Percentiles rank a stretch among this genome's conserved stretches.
phyloP scores from a whole-genome alignment of 768 basidiomycete genomes.

The Tricholoma sp. region DNA sequence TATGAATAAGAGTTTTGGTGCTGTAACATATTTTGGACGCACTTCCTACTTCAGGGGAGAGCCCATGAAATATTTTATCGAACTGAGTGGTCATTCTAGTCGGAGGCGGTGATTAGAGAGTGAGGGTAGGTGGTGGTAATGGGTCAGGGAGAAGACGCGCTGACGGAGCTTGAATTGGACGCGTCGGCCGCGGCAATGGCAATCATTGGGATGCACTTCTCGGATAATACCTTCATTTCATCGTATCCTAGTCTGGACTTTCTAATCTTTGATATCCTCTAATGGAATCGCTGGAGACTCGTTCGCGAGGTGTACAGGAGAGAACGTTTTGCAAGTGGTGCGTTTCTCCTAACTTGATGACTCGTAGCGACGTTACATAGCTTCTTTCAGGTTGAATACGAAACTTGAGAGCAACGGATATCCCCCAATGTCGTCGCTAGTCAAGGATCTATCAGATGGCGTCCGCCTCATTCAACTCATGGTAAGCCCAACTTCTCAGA shows the following conservation, averaged over 20 bases:
- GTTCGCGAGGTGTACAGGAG: constrained; percentile 64
- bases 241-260: background rate
- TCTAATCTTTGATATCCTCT: constrained; percentile 1
- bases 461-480: constrained; percentile 93
- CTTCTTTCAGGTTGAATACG: constrained; percentile 79
- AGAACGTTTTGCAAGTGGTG: constrained; percentile 93
- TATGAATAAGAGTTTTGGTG: constrained; percentile 7
- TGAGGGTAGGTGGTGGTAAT: background rate
- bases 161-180: constrained; percentile 39
- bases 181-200: constrained; percentile 20
- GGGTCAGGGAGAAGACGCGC: constrained; percentile 30
- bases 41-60: constrained; percentile 77
- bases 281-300: constrained; percentile 59
- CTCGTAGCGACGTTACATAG: constrained; percentile 4
- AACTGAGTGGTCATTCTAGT: constrained; percentile 71
- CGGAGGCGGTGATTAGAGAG: background rate
- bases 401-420: constrained; percentile 84
- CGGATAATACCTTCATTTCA: constrained; percentile 1
- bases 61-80: constrained; percentile 77
- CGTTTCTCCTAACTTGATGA: constrained; percentile 4
- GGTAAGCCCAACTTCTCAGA: constrained; percentile 39
- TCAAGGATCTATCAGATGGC: constrained; percentile 90
- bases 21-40: constrained; percentile 30
- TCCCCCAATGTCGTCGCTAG: constrained; percentile 84
- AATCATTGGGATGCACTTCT: constrained; percentile 7